Base-by-base conservation (phyloP, 2,329 filamentous ascomycete genomes). In the Beauveria sp. region DNA sequence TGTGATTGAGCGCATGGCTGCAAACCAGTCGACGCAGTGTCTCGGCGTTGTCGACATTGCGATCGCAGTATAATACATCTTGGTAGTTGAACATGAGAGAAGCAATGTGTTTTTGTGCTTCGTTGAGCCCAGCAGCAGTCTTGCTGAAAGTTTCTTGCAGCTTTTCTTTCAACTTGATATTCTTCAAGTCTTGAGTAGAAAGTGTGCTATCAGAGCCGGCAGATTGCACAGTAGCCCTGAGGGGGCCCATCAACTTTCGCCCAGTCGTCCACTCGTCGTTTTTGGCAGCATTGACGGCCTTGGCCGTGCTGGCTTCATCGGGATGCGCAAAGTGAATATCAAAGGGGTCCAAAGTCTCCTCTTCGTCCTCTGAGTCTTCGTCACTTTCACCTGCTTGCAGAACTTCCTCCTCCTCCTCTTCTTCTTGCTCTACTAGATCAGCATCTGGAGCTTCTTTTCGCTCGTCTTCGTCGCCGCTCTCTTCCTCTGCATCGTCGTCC, bases 1-100 rank as follows among this genome's bases (percentile, higher is more conserved):
- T 81, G 71, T 98, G 95, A 72, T 98, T 98, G 14, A 98, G 79
- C 3, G 88, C 88, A 74, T 99, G 95, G 1, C 97, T 79, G 67
- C 89, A 91, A 18, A 86, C 81, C 57, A 96, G 77, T 46, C 87
- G 85, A 56, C 91, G 86, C 54, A 98, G 72, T 5, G 80, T 82
- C 24, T 83, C 78, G 0, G 90, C 84, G 70, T 93, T 95, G 18
- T 80, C 77, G 1, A 87, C 75, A 0, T 83, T 90, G 49, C 93
- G 83, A 58, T 86, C 85, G 61, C 88, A 90, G 69, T 89, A 90
- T 1, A 97, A 75, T 1, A 96, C 68, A 70, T 98, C 93, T 60
- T 85, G 83, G 70, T 98, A 96, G 66, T 86, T 85, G 72, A 96
- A 96, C 1, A 96, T 78, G 10, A 88, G 79, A 0, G 88, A 84